phyloP scores from a whole-genome alignment of 2,329 filamentous ascomycete genomes.

The Chaetomium globosum region DNA sequence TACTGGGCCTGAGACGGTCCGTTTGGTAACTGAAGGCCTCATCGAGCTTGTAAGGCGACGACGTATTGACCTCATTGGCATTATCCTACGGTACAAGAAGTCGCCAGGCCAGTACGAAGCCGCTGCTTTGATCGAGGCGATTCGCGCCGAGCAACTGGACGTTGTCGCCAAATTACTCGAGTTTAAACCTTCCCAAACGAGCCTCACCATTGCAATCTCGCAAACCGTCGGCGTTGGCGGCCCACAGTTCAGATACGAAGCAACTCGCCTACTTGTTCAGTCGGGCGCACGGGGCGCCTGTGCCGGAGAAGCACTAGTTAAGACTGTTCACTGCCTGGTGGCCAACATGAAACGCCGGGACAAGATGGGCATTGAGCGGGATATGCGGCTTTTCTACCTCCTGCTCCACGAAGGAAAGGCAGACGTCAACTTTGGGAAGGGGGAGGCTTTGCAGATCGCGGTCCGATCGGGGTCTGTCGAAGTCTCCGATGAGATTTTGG shows the following conservation, averaged over 20 bases:
- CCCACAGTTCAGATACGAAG: constrained; percentile 29
- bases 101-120: constrained; percentile 33
- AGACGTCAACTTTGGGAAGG: constrained; percentile 34
- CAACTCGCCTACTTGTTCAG: constrained; percentile 29
- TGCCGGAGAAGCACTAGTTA: constrained; percentile 34
- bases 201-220: constrained; percentile 32
- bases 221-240: constrained; percentile 32
- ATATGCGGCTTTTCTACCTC: constrained; percentile 34
- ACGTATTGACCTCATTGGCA: constrained; percentile 31
- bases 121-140: constrained; percentile 34
- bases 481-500: constrained; percentile 34
- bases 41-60: constrained; percentile 32
- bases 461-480: constrained; percentile 30
- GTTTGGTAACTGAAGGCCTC: constrained; percentile 34
- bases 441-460: constrained; percentile 36
- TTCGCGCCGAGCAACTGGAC: constrained; percentile 33
- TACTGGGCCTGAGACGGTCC: constrained; percentile 33
- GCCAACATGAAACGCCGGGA: constrained; percentile 20
- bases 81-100: constrained; percentile 32
- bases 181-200: constrained; percentile 31
- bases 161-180: constrained; percentile 34
- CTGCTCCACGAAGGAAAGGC: constrained; percentile 36
- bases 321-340: constrained; percentile 30
- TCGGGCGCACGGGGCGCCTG: constrained; percentile 34
- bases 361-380: constrained; percentile 27